phyloP scores from a whole-genome alignment of 257 asterid species.

The Apocynum venetum region DNA sequence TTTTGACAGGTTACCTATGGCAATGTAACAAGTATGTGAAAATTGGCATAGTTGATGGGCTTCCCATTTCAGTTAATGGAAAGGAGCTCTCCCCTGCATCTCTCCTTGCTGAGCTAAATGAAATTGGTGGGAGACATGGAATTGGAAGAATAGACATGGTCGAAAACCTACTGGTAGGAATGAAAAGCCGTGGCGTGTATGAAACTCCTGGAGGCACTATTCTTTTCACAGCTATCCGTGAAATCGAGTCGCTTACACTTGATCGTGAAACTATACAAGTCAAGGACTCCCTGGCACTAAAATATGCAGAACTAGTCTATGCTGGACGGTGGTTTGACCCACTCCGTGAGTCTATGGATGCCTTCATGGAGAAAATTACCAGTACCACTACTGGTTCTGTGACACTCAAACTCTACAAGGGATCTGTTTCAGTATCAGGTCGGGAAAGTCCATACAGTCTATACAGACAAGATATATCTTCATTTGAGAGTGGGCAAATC shows the following conservation, averaged over 20 bases:
- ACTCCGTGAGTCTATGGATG: constrained; percentile 84
- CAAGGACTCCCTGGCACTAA: constrained; percentile 82
- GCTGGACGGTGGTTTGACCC: constrained; percentile 96
- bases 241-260: constrained; percentile 90
- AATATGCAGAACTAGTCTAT: constrained; percentile 81
- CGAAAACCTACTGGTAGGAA: constrained; percentile 85
- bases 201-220: constrained; percentile 97
- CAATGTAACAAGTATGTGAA: constrained; percentile 50
- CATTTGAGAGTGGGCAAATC: constrained; percentile 85
- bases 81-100: constrained; percentile 77
- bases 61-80: constrained; percentile 74
- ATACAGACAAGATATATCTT: constrained; percentile 82
- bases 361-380: constrained; percentile 88
- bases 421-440: constrained; percentile 60
- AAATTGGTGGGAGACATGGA: constrained; percentile 81
- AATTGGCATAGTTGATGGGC: constrained; percentile 72
- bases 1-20: background rate
- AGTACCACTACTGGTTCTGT: constrained; percentile 75
- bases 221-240: constrained; percentile 69
- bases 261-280: constrained; percentile 85
- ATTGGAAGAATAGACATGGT: constrained; percentile 93
- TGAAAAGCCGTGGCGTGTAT: constrained; percentile 96
- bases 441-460: constrained; percentile 71
- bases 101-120: constrained; percentile 72
- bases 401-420: constrained; percentile 85